phyloP scores from a whole-genome alignment of 2,329 filamentous ascomycete species.

The Penicillium sp. region DNA sequence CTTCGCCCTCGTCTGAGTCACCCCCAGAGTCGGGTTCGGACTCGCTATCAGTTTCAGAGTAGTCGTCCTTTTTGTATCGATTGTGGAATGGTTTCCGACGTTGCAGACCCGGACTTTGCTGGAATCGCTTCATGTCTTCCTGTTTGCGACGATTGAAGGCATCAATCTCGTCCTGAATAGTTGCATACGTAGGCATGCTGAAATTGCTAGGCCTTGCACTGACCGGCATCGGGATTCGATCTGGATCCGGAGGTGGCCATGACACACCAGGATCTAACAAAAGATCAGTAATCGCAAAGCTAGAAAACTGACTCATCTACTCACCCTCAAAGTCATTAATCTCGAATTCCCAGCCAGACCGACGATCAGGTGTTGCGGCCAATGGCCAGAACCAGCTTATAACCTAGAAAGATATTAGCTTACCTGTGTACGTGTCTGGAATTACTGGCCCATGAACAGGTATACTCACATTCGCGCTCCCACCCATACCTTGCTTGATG shows the following conservation, averaged over 20 bases:
- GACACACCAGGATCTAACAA: constrained; percentile 34
- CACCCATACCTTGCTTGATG: constrained; percentile 59
- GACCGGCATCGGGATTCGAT: constrained; percentile 44
- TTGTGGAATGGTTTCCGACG: constrained; percentile 44
- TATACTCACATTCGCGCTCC: constrained; percentile 44
- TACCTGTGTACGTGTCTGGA: too few relatives aligned
- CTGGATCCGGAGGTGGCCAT: constrained; percentile 52
- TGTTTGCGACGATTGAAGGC: constrained; percentile 56
- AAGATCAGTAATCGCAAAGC: not conserved
- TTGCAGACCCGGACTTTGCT: constrained; percentile 33
- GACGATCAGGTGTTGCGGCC: constrained; percentile 48
- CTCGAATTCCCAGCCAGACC: constrained; percentile 52
- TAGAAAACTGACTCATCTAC: not conserved
- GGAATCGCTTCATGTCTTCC: constrained; percentile 49
- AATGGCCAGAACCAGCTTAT: constrained; percentile 63
- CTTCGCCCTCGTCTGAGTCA: constrained; percentile 50
- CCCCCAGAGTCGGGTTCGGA: constrained; percentile 19
- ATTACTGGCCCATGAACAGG: not conserved
- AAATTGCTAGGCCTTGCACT: constrained; percentile 19
- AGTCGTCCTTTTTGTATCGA: constrained; percentile 28
- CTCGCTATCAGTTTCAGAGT: constrained; percentile 12
- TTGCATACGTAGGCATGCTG: constrained; percentile 28
- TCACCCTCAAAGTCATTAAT: constrained; percentile 61
- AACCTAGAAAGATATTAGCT: constrained; percentile 30
- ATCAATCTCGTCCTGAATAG: constrained; percentile 45